These are phyloP conservation scores for Stramenopiles sp. DNA, from an alignment of 352 stramenopile genomes.

Conservation along the genomic window DNA sequence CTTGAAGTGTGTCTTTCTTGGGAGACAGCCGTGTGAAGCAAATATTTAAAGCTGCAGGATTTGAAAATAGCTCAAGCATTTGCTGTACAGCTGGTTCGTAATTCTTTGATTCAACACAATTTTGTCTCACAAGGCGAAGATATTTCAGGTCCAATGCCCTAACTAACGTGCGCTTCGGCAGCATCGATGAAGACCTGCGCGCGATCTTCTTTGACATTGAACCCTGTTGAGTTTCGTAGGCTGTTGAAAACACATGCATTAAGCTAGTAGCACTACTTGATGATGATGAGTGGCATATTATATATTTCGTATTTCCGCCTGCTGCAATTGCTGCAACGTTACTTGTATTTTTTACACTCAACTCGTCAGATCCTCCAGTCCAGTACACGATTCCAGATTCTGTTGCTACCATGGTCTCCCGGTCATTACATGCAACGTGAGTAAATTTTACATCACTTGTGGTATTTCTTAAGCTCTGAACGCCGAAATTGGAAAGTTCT, in stretches of 20 bases:
- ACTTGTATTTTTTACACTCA: background rate
- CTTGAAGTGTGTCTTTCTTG: no score
- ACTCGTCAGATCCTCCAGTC: background rate
- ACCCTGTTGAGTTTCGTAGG: no score
- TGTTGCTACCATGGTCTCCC: background rate
- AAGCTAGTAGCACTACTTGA: background rate
- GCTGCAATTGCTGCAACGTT: background rate
- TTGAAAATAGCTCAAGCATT: background rate
- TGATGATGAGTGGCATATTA: background rate
- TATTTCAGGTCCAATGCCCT: background rate
- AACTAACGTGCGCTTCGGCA: background rate
- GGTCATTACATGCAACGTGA: background rate
- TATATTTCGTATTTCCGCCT: background rate
- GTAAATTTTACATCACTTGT: background rate
- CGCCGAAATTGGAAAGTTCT: no score
- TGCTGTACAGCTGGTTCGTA: background rate
- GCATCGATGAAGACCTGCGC: background rate
- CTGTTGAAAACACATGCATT: background rate
- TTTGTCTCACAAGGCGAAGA: background rate
- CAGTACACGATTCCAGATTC: background rate
- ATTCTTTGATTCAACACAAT: background rate
- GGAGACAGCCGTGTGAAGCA: no score
- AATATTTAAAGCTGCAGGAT: background rate
- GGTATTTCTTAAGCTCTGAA: no score
- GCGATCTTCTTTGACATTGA: background rate